Evolutionary conservation across 2,329 filamentous ascomycete species (phyloP), one percentile per base, ranked within the genome.

Genomic region (Diaporthe vexans): DNA sequence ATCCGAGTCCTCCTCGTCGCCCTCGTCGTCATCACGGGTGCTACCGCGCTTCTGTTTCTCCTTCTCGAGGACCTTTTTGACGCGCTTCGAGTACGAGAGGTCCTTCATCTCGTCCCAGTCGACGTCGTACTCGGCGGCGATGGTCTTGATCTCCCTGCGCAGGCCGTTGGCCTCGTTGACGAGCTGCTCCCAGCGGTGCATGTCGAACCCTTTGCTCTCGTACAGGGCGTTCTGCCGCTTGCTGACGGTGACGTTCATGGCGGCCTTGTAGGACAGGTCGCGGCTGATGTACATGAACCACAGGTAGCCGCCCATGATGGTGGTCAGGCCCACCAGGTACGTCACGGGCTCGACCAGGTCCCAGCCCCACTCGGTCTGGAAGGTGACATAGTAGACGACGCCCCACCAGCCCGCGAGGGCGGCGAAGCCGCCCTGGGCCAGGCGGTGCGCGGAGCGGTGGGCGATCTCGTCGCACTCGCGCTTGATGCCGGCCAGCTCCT

Each of bases 271-370:
- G 77, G 91, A 94, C 15, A 97, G 92, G 83, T 98, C 95, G 26
- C 94, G 91, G 84, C 95, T 97, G 85, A 98, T 94, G 84, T 95
- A 97, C 17, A 98, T 86, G 82, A 98, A 98, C 94, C 95, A 98
- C 71, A 97, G 87, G 80, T 98, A 98, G 77, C 95, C 95, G 10
- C 93, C 93, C 86, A 98, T 97, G 79, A 98, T 91, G 17, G 94
- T 95, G 0, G 92, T 91, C 77, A 98, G 87, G n/a, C 95, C 94
- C 2, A 94, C 95, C 21, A 98, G 90, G 80, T 98, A 98, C 46
- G 95, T 97, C 2, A 97, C 91, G 0, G 95, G 95, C 83, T 97
- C 95, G 87, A 98, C 95, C 9, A 95, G 90, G 79, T 97, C 95
- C 95, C 95, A 98, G 7, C 95, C 95, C 75, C 94, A 87, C 56